Conservation (phyloP, 352 stramenopile species). For the Aphanomyces euteiches region DNA sequence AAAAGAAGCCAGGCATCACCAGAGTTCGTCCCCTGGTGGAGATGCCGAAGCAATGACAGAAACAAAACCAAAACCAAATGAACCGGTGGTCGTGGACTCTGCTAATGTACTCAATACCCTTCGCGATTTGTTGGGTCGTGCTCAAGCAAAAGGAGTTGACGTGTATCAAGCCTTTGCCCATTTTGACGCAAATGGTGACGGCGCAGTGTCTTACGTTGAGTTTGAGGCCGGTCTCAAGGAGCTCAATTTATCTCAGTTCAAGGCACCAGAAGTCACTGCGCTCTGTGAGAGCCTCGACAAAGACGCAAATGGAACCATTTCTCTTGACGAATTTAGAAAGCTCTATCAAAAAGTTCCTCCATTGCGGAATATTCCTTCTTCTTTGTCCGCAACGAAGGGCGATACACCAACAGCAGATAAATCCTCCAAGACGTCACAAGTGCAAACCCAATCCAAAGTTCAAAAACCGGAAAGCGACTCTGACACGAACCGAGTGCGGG, state of each 20-base stretch:
- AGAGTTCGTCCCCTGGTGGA: neutral
- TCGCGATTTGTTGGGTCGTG: conserved; percentile 34
- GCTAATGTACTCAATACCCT: conserved; percentile 32
- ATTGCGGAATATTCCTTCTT: neutral
- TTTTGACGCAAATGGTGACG: conserved; percentile 52
- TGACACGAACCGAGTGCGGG: no score
- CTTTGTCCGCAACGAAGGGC: neutral
- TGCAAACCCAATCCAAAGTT: neutral
- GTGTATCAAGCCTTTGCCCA: conserved; percentile 47
- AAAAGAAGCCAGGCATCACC: neutral
- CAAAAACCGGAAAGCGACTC: no score
- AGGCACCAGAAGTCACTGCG: conserved; percentile 24
- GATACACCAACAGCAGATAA: neutral
- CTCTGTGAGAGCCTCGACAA: conserved; percentile 36
- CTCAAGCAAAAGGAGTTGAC: conserved; percentile 38
- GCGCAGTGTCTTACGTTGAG: conserved; percentile 30
- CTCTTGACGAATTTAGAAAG: conserved; percentile 49
- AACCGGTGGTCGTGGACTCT: conserved; percentile 4
- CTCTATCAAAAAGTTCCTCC: conserved; percentile 32
- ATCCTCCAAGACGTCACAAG: conserved; percentile 11
- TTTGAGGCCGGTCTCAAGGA: conserved; percentile 16
- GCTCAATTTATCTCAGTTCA: conserved; percentile 28
- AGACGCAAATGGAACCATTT: conserved; percentile 35
- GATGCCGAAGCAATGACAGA: neutral
- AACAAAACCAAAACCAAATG: neutral